Evolutionary conservation across 2,329 filamentous ascomycete species (phyloP), one percentile per base, ranked within the genome.

Genomic region (Diaporthe helianthi): DNA sequence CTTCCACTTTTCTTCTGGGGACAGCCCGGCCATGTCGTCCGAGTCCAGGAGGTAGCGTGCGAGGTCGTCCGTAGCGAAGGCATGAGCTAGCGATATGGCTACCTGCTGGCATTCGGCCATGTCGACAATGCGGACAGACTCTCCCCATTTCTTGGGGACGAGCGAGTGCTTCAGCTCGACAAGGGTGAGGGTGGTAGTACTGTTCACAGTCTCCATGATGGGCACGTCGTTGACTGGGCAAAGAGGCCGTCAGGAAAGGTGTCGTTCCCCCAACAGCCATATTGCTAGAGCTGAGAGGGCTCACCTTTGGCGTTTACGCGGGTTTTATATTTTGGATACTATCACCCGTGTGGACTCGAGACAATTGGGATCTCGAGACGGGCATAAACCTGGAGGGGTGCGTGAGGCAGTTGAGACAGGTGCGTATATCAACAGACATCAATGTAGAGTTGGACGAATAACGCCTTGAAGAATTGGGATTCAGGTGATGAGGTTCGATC

Each of bases 41-140:
- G 89, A 88, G 76, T 92, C 88, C 75, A 94, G 84, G 75, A 93
- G 89, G 81, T 95, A 96, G 78, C 87, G 85, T 71, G 90, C 89
- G 72, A 93, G 86, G 69, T 92, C 87, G 78, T 96, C 93, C 71
- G 89, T 83, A 69, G 87, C 89, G 81, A 97, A 96, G 72, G 93
- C 90, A 77, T 93, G 89, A 55, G 93, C 90, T 73, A 97, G 86
- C 75, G 90, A 90, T 44, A 86, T 82, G 31, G 90, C 92, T 38
- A 92, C 92, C 77, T 89, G 86, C 77, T 89, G 89, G 82, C 89
- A 91, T 80, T 94, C 92, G 69, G 85, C 82, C 76, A 90, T 85
- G 72, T 83, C 82, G 73, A 94, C 82, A 70, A 86, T 79, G 72
- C 92, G 91, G 74, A 93, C 86, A 64, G 82, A 80, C 73, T 85